phyloP scores from a whole-genome alignment of 1,284 basidiomycete species.

The Marasmius fiardii region DNA sequence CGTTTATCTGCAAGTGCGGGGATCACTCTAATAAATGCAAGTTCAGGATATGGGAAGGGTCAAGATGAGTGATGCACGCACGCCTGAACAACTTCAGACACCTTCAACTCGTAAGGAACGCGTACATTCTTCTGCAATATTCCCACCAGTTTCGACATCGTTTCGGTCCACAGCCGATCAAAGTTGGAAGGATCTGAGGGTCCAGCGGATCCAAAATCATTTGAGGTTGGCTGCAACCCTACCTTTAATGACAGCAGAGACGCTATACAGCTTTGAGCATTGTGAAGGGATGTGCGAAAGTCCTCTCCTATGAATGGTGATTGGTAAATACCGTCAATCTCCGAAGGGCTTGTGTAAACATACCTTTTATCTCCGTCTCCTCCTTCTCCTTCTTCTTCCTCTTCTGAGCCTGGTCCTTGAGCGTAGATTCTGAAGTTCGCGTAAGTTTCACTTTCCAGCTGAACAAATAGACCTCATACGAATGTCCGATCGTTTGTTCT shows the following conservation, averaged over 20 bases:
- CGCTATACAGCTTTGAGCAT: conserved; percentile 54
- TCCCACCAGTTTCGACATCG: conserved; percentile 65
- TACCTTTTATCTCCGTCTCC: conserved; percentile 43
- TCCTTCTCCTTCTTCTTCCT: conserved; percentile 24
- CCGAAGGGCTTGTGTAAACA: conserved; percentile 6
- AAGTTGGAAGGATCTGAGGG: conserved; percentile 29
- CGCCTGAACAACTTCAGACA: conserved; percentile 72
- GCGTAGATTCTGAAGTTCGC: conserved; percentile 35
- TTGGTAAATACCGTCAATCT: conserved; percentile 13
- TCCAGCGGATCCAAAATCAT: conserved; percentile 32
- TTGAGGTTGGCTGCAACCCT: conserved; percentile 32
- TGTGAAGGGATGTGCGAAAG: conserved; percentile 64
- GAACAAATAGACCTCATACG: conserved; percentile 35
- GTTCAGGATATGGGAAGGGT: conserved; percentile 9
- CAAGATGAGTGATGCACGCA: conserved; percentile 33
- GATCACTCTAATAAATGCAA: conserved; percentile 47
- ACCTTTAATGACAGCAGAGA: conserved; percentile 46
- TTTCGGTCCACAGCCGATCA: conserved; percentile 55
- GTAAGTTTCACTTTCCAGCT: neutral
- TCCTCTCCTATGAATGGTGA: conserved; percentile 48
- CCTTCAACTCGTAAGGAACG: conserved; percentile 73
- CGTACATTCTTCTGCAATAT: conserved; percentile 75
- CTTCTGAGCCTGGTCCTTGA: conserved; percentile 32
- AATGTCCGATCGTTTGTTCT: conserved; percentile 53
- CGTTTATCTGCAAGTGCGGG: conserved; percentile 76